Percentiles rank a stretch among this genome's conserved stretches.
These are phyloP conservation scores for Puccinellia tenuiflora DNA, from an alignment of 176 grass and related monocot genomes.

Conservation along the genomic window DNA sequence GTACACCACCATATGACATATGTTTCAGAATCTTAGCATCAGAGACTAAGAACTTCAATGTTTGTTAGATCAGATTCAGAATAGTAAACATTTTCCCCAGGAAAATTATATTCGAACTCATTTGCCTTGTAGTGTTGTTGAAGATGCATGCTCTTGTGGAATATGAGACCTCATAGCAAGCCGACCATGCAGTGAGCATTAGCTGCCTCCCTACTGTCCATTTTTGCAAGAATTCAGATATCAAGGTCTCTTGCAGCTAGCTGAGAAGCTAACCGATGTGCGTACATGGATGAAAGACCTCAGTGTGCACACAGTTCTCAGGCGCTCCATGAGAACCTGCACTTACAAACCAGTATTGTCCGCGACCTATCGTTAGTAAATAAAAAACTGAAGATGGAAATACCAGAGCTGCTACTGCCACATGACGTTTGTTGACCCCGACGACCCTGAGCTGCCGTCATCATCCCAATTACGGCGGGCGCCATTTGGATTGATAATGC, in stretches of 20 bases:
- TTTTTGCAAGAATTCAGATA: neutral
- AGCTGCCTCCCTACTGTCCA: neutral
- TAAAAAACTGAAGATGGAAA: no score
- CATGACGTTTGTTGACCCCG: no score
- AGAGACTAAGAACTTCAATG: neutral
- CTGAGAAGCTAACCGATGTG: no score
- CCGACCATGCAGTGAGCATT: conserved; percentile 62
- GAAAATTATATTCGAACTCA: neutral
- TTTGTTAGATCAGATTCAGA: neutral
- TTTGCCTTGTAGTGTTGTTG: neutral
- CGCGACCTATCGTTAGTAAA: no score
- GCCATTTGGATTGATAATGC: no score
- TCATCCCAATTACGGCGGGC: no score
- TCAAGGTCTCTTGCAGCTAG: neutral
- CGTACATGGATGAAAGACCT: no score
- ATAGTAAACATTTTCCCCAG: neutral
- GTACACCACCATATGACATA: neutral
- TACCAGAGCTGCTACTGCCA: no score
- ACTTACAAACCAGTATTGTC: no score
- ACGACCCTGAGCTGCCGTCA: no score
- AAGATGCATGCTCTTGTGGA: conserved; percentile 83
- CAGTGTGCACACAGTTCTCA: no score
- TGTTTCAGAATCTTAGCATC: neutral
- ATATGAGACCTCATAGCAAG: conserved; percentile 60
- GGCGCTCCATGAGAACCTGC: no score